Base-by-base conservation (phyloP, 2,329 filamentous ascomycete species). In the Beauveria medogensis region DNA sequence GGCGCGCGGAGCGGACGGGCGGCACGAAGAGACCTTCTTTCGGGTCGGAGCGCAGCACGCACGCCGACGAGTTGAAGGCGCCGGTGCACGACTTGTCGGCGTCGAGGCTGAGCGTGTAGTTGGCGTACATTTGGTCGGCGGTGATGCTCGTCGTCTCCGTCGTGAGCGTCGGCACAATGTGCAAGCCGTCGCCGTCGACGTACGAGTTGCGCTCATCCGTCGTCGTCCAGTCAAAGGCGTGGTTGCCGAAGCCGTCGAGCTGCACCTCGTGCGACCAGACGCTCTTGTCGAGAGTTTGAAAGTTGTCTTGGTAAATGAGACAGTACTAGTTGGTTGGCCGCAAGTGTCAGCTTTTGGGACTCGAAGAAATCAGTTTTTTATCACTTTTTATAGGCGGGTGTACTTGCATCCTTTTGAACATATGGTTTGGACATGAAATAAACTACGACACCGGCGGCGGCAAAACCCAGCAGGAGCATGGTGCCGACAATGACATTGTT, bases 211-310 rank as follows among this genome's bases (percentile, higher is more conserved):
- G 68, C 1, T 70, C 63, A 63, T 81, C 78, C 3, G 69, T 72
- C 6, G 80, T 83, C 0, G 80, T 82, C 80, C 79, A 81, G 71
- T 82, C 80, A 66, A 83, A 83, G 41, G 76, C 73, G 18, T 78
- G 78, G n/a, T 74, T 78, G 54, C 78, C 76, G 64, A 74, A 78
- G 10, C 73, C 78, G 59, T 73, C 70, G n/a, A 77, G 66, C 68
- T 73, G 68, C 18, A 80, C 75, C 65, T 82, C 78, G 61, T 78
- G 75, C 9, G 74, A 75, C 80, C 80, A 83, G n/a, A 78, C 66
- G 47, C 69, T 66, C 14, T 69, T 69, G 68, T 80, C 71, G 48
- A 82, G 70, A 1, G 69, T 71, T 18, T 72, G 70, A 67, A 83
- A 84, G 64, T 78, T 67, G 62, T 84, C 80, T 54, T 79, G 75